These are phyloP conservation scores for Microglena sp. DNA, from an alignment of 139 green algal species.

Conservation along the genomic window DNA sequence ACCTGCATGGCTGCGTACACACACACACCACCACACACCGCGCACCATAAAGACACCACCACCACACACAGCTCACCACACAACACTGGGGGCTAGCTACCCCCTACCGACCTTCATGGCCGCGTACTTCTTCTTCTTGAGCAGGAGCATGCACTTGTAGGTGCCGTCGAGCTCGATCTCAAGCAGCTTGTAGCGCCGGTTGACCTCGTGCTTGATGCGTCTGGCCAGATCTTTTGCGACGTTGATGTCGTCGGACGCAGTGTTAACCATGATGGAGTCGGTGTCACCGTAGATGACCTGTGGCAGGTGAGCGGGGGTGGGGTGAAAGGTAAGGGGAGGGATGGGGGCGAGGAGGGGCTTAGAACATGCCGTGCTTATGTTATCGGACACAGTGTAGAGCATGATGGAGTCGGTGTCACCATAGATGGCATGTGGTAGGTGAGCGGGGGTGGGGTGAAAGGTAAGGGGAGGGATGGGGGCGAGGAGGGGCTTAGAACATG, in stretches of 20 bases:
- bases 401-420: slow-evolving; percentile 98
- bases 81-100: no score
- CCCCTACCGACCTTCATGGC: slow-evolving; percentile 84
- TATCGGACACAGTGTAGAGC: slow-evolving; percentile 70
- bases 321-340: no score
- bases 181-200: slow-evolving; percentile 45
- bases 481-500: no score
- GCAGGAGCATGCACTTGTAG: slow-evolving; percentile 91
- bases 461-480: background rate
- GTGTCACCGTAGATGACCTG: slow-evolving; percentile 97
- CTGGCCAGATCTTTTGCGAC: slow-evolving; percentile 57
- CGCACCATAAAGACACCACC: no score
- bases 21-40: no score
- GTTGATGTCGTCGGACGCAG: slow-evolving; percentile 43
- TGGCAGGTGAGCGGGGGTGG: no score
- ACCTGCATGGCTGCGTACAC: no score
- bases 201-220: slow-evolving; percentile 55
- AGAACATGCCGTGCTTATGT: slow-evolving; percentile 55
- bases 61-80: no score
- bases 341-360: no score
- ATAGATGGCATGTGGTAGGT: slow-evolving; percentile 95
- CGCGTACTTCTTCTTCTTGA: slow-evolving; percentile 99
- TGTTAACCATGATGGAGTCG: slow-evolving; percentile 96
- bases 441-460: no score
- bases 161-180: slow-evolving; percentile 97